These are phyloP conservation scores for Zalaria sp. DNA, from an alignment of 2,329 filamentous ascomycete genomes.

Conservation along the genomic window DNA sequence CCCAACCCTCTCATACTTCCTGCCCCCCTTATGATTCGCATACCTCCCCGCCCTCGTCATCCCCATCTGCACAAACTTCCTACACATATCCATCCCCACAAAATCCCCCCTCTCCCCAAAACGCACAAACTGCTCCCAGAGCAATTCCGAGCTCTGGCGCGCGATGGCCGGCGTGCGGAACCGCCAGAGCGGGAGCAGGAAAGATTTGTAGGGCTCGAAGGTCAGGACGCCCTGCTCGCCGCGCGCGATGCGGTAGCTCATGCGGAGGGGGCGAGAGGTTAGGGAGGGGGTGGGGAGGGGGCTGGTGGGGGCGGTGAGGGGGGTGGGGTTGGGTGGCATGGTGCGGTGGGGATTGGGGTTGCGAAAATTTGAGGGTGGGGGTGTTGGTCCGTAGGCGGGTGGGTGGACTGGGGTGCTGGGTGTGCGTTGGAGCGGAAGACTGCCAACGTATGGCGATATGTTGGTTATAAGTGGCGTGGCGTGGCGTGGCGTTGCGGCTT, in stretches of 20 bases:
- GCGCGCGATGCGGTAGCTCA: constrained; percentile 43
- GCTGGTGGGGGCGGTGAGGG: constrained; percentile 34
- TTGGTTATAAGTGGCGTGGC: too few relatives aligned
- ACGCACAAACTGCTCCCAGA: constrained; percentile 37
- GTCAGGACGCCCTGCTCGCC: constrained; percentile 48
- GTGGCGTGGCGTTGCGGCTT: too few relatives aligned
- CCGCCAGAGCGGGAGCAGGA: constrained; percentile 44
- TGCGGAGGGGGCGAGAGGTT: constrained; percentile 25
- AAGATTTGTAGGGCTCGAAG: constrained; percentile 49
- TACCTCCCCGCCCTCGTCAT: constrained; percentile 49
- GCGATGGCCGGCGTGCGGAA: constrained; percentile 43
- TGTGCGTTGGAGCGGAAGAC: too few relatives aligned
- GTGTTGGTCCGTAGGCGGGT: too few relatives aligned
- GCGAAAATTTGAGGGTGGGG: too few relatives aligned
- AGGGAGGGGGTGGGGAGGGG: constrained; percentile 39
- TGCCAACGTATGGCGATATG: too few relatives aligned
- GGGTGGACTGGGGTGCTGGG: too few relatives aligned
- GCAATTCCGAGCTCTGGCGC: constrained; percentile 30
- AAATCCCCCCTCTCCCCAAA: constrained; percentile 42
- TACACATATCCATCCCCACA: constrained; percentile 49
- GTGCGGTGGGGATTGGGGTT: too few relatives aligned
- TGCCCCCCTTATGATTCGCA: constrained; percentile 41
- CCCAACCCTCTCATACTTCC: constrained; percentile 5
- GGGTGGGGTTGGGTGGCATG: too few relatives aligned
- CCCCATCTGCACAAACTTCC: constrained; percentile 53